Base-by-base conservation (phyloP, 2,329 filamentous ascomycete genomes). In the Bimuria novae-zelandiae region DNA sequence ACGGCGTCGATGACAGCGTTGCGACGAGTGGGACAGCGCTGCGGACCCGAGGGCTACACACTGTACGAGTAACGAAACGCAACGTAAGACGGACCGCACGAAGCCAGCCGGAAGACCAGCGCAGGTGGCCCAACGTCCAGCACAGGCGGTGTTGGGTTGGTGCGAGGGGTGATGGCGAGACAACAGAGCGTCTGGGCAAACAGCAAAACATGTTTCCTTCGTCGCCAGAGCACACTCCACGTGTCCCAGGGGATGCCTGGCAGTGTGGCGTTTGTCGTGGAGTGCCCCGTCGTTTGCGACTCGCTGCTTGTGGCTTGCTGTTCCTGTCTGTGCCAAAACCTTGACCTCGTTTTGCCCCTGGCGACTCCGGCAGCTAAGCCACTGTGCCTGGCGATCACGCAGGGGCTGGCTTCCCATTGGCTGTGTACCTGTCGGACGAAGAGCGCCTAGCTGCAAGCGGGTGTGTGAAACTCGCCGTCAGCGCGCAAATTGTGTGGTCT, bases 321-420 rank as follows among this genome's bases (percentile, higher is more conserved):
- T n/a, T n/a, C n/a, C n/a, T 25, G 23, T 22, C 35, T 19, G 35
- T 7, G 44, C 32, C 10, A 25, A n/a, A 39, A 22, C 35, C 35
- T 19, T 7, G 16, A 17, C 16, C 7, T 12, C 14, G 23, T 3
- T 42, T 19, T 40, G 45, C 45, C 44, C 43, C 49, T 45, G 35
- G 27, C 41, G 23, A 21, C 37, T 27, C 17, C 14, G 41, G 30
- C 44, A 25, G 37, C 50, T 51, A 42, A 35, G 36, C n/a, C 5
- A 11, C 44, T n/a, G 65, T 65, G 59, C 62, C 67, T 68, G 68
- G 64, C 55, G 67, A 70, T 71, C 68, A 54, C 53, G 56, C 57
- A 57, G 56, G 21, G 56, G 22, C 48, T 29, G 40, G 41, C 37
- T 46, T 55, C 43, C 23, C 19, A 67, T 67, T 69, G 54, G 68